These are phyloP conservation scores for Grosmannia clavigera DNA, from an alignment of 2,329 filamentous ascomycete species.

Conservation along the genomic window DNA sequence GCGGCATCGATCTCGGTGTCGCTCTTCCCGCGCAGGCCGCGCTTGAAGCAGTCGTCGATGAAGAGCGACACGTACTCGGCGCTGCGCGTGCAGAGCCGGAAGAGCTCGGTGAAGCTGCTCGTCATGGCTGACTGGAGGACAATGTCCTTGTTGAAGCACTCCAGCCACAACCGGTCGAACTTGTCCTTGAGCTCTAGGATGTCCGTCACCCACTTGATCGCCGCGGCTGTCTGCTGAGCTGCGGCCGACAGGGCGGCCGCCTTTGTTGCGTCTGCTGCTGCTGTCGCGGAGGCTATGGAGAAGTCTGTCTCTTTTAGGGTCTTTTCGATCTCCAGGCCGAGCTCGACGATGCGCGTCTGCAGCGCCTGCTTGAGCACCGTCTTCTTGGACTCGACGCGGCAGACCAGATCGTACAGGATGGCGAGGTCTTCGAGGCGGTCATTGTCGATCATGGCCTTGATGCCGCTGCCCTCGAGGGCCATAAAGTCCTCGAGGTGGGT, in stretches of 20 bases:
- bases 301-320: slow-evolving; percentile 43
- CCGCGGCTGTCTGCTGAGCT: slow-evolving; percentile 73
- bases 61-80: slow-evolving; percentile 93
- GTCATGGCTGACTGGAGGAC: slow-evolving; percentile 71
- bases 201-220: slow-evolving; percentile 91
- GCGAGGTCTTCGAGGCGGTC: slow-evolving; percentile 65
- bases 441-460: slow-evolving; percentile 85
- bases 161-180: slow-evolving; percentile 67
- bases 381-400: slow-evolving; percentile 65
- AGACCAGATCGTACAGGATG: slow-evolving; percentile 70
- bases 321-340: slow-evolving; percentile 75
- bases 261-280: slow-evolving; percentile 20
- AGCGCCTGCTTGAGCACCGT: slow-evolving; percentile 56
- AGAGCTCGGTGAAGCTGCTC: slow-evolving; percentile 81
- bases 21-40: slow-evolving; percentile 84
- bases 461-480: slow-evolving; percentile 70
- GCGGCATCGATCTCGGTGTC: slow-evolving; percentile 75
- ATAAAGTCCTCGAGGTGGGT: slow-evolving; percentile 72
- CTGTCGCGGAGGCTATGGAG: slow-evolving; percentile 21
- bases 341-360: slow-evolving; percentile 61
- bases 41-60: slow-evolving; percentile 92
- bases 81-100: slow-evolving; percentile 75
- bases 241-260: slow-evolving; percentile 39
- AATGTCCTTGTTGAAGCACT: slow-evolving; percentile 64
- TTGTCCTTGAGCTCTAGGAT: slow-evolving; percentile 77